Evolutionary conservation across 805 yeast species (phyloP).

Genomic region (Nakazawaea wickerhamii): DNA sequence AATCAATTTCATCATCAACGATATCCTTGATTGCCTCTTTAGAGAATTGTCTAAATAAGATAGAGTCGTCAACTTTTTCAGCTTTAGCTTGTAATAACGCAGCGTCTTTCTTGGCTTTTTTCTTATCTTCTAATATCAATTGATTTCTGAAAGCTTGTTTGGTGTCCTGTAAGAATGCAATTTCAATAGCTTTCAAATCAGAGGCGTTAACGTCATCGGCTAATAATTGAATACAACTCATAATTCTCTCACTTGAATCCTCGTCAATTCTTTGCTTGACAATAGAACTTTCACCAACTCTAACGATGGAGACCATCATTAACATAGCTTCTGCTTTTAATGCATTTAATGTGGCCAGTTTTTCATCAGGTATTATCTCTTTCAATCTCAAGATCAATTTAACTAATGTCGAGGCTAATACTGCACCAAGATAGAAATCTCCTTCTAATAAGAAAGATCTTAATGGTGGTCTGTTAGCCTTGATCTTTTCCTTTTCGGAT

Average conservation of each 20-base stretch:
- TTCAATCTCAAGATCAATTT: slow-evolving; percentile 78
- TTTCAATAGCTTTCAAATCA: slow-evolving; percentile 37
- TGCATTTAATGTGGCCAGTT: slow-evolving; percentile 60
- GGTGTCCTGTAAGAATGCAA: slow-evolving; percentile 83
- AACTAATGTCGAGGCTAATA: slow-evolving; percentile 80
- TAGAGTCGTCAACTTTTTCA: slow-evolving; percentile 72
- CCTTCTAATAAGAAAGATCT: slow-evolving; percentile 80
- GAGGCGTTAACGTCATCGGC: slow-evolving; percentile 55
- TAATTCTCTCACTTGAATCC: slow-evolving; percentile 91
- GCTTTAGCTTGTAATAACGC: slow-evolving; percentile 57
- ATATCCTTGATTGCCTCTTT: slow-evolving; percentile 39
- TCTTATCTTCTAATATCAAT: slow-evolving; percentile 52
- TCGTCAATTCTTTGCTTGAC: slow-evolving; percentile 82
- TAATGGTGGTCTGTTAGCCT: slow-evolving; percentile 49
- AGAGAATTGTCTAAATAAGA: slow-evolving; percentile 74
- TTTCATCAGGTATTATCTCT: slow-evolving; percentile 42
- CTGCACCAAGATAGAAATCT: slow-evolving; percentile 86
- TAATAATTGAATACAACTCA: slow-evolving; percentile 79
- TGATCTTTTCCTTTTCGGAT: slow-evolving; percentile 27
- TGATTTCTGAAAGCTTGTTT: slow-evolving; percentile 77
- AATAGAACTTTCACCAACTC: slow-evolving; percentile 74
- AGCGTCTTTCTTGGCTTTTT: slow-evolving; percentile 51
- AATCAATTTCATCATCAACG: slow-evolving; percentile 50
- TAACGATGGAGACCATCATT: slow-evolving; percentile 83
- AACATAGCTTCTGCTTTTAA: slow-evolving; percentile 92